Base-by-base conservation (phyloP, 495 filamentous ascomycete genomes). In the Trichoderma virens region DNA sequence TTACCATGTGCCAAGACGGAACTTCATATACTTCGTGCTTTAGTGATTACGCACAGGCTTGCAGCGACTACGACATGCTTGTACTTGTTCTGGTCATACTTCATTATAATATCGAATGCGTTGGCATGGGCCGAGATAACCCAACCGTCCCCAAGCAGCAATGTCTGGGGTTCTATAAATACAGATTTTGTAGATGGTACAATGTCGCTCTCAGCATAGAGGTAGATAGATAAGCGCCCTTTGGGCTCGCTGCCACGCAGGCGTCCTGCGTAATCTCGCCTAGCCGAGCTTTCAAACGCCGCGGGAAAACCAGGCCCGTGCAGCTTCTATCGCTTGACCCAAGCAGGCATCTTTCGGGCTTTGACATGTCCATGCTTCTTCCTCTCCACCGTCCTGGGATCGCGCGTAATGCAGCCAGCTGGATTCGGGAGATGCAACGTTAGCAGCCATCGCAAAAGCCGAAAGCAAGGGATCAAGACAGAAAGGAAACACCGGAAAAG, bases 321-420 rank as follows among this genome's bases (percentile, higher is more conserved):
- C 51, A 56, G 27, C 51, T 18, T 63, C 69, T 86, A 89, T 78
- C 86, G 82, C 85, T 97, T 97, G 80, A 98, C 93, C 94, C 94
- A 99, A 67, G 95, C 82, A 63, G 93, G 95, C 88, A 91, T 94
- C 84, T 99, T 99, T 77, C 94, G 88, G 47, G 94, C 93, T 82
- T 98, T 98, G 75, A 96, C 74, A 68, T 90, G 88, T 68, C 94
- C 94, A 28, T 92, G 85, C 85, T 99, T 99, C 88, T 99, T 99
- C 70, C 94, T 92, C 79, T 99, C 94, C 65, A 98, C 95, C 62
- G 80, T 86, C 74, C 93, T 90, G 45, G 89, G 84, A 83, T 99
- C 93, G 67, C 96, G 88, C 61, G 92, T 96, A 65, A 98, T 83
- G 72, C 86, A 90, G 63, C 94, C 94, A 72, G 93, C 95, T 98